Conservation (phyloP, 2,329 filamentous ascomycete genomes). For the Ceratocystis cacaofunesta region DNA sequence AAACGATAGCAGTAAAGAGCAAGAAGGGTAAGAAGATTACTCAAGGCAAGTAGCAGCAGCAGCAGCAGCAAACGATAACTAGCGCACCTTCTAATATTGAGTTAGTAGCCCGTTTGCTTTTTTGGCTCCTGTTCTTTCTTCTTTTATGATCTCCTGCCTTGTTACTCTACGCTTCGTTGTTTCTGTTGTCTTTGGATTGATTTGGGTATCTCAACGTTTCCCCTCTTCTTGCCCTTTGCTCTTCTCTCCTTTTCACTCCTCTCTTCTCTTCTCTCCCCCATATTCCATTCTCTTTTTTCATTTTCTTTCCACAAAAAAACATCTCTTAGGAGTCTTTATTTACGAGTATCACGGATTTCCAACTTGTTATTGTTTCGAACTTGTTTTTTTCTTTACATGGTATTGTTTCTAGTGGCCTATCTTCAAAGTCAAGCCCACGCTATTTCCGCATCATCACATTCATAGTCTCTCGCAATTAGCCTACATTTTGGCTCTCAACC, state of each 20-base stretch:
- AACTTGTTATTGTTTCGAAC: conserved; percentile 1
- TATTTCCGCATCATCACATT: not conserved
- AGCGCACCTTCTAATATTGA: not conserved
- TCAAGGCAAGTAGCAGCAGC: not conserved
- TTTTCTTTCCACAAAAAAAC: not conserved
- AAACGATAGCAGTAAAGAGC: not conserved
- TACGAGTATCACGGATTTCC: not conserved
- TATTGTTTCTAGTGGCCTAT: not conserved
- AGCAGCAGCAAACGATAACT: not conserved
- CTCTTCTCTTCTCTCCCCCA: not conserved
- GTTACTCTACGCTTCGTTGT: not conserved
- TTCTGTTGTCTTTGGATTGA: not conserved
- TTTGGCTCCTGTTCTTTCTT: not conserved
- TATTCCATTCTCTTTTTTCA: not conserved
- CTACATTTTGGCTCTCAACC: not conserved
- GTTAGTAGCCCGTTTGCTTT: not conserved
- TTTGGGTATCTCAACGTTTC: not conserved
- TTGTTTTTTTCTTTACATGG: conserved; percentile 1
- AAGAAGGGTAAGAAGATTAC: too few relatives aligned
- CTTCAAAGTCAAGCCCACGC: not conserved
- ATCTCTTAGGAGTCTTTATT: conserved; percentile 4
- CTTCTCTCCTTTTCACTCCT: not conserved
- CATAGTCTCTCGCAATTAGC: not conserved
- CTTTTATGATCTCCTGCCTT: conserved; percentile 2
- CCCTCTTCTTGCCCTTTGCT: not conserved